Conservation (phyloP, 176 grass and related monocot species). For the Triticum monococcum region DNA sequence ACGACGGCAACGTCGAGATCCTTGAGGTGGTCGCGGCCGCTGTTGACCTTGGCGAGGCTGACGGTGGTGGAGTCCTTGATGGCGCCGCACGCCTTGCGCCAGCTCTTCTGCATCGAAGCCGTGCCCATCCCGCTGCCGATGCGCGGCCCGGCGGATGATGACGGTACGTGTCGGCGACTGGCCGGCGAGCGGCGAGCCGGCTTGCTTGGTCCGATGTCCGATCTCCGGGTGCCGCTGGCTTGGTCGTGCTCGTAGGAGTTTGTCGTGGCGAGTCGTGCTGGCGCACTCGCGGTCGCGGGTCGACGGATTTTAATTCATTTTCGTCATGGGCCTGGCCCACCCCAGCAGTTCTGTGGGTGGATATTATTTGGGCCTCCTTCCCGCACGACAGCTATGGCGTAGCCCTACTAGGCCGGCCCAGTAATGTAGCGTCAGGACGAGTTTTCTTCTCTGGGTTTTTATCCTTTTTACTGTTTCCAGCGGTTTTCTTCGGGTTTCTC, state of each 20-base stretch:
- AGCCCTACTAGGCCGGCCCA: too few relatives aligned
- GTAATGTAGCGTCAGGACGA: too few relatives aligned
- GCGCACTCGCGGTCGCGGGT: neutral
- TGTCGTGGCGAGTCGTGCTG: constrained; percentile 2
- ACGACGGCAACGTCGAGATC: constrained; percentile 92
- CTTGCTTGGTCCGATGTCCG: neutral
- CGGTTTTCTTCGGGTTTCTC: too few relatives aligned
- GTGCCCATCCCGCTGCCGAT: constrained; percentile 8
- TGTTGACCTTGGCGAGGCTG: constrained; percentile 80
- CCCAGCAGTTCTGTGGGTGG: too few relatives aligned
- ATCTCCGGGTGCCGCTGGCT: neutral
- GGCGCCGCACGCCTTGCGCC: constrained; percentile 92
- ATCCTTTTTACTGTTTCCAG: too few relatives aligned
- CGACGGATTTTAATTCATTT: neutral
- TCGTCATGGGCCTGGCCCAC: too few relatives aligned
- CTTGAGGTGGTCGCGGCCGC: constrained; percentile 62
- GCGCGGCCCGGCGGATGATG: too few relatives aligned
- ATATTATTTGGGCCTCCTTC: too few relatives aligned
- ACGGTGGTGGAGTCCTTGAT: constrained; percentile 95
- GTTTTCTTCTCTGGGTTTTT: too few relatives aligned
- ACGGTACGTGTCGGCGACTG: neutral
- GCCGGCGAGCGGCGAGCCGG: neutral
- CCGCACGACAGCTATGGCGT: too few relatives aligned
- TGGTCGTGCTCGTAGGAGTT: neutral
- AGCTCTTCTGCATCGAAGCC: constrained; percentile 53